Base-by-base conservation (phyloP, 345 rosid species). In the Balakata baccata region DNA sequence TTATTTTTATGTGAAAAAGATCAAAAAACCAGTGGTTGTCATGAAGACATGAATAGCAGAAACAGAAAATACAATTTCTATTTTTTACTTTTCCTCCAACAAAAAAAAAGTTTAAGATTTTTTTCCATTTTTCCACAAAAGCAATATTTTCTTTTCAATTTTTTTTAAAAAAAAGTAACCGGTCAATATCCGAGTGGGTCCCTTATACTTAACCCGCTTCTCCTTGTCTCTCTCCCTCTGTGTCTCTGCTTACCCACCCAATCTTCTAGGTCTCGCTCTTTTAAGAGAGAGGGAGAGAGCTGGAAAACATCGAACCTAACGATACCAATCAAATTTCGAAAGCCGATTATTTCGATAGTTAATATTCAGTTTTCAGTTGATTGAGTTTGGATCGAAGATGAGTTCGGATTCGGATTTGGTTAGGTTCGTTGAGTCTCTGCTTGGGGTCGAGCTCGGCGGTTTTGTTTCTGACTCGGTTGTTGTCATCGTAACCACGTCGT, bases 401-500 rank as follows among this genome's bases (percentile, higher is more conserved):
- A 77, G 79, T 71, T 57, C 77, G 59, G 63, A 81, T 75, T 81
- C 84, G 53, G 85, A 53, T 82, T 81, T 81, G 78, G 83, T 87
- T 73, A 79, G 84, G 77, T 80, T 78, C 64, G 84, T 88, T 64
- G 92, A 88, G 52, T 66, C 76, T 17, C 37, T 73, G 45, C 64
- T 86, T 12, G 88, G 89, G 7, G 79, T 85, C 29, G 79, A 86
- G 43, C 68, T 83, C 12, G 82, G 80, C 11, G 79, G 52, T 54
- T 77, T 86, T 14, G 68, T 85, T 7, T 74, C 92, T 6, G 91
- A 90, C 79, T 81, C 89, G 47, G 65, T 80, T 66, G 60, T 88
- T 3, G 72, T 84, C 84, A 77, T 84, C 20, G 82, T 77, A 3
- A 84, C 90, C 39, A 93, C 98, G 59, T 87, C 90, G 47, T 46